These are phyloP conservation scores for Solanum tarijense DNA, from an alignment of 257 asterid species.

Conservation along the genomic window DNA sequence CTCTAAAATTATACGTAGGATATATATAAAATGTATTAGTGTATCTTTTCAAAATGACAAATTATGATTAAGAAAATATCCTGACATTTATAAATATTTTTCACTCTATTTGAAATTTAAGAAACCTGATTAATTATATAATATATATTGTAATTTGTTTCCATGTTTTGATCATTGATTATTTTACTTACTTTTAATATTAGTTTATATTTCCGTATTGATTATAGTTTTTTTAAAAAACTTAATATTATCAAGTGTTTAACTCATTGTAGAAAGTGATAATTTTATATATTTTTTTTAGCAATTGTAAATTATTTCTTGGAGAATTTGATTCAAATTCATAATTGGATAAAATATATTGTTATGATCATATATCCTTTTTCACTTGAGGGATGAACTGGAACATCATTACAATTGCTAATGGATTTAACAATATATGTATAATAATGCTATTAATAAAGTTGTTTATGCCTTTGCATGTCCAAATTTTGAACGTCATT, in stretches of 20 bases:
- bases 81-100: not conserved
- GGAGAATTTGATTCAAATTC: not conserved
- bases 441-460: not conserved
- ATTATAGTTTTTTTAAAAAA: no score
- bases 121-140: no score
- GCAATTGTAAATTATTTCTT: no score
- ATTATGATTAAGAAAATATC: no score
- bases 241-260: no score
- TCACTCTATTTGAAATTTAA: no score
- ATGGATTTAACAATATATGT: not conserved
- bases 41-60: not conserved
- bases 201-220: no score
- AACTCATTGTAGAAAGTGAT: not conserved
- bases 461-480: not conserved
- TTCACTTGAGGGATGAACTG: not conserved
- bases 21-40: no score
- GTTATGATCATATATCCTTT: not conserved
- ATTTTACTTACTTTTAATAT: not conserved
- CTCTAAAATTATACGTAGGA: no score
- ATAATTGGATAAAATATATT: not conserved
- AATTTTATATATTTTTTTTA: no score
- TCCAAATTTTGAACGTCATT: accelerated
- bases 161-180: not conserved
- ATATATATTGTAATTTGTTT: no score
- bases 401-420: not conserved